Evolutionary conservation across 1,139 yeast species (phyloP).

Genomic region (Pneumocystis jirovecii): DNA sequence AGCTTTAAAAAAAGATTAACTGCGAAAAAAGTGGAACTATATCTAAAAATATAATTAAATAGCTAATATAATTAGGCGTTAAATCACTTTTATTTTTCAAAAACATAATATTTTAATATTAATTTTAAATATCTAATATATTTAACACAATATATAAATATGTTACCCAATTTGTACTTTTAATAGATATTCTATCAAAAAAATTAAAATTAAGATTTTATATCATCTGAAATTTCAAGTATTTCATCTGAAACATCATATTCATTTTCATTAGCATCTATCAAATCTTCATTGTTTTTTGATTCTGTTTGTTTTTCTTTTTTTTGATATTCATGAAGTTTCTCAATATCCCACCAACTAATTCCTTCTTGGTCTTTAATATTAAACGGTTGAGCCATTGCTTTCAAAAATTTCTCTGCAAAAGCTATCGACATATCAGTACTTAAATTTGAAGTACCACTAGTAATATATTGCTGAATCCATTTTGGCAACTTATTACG

Average conservation of each 20-base stretch:
- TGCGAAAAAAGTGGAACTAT: neutral
- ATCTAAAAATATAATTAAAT: neutral
- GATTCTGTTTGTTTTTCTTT: constrained; percentile 18
- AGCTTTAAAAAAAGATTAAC: neutral
- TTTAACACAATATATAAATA: neutral
- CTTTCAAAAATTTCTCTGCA: constrained; percentile 79
- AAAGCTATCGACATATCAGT: constrained; percentile 96
- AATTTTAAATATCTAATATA: neutral
- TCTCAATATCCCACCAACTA: constrained; percentile 77
- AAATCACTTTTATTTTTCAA: neutral
- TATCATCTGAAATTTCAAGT: neutral
- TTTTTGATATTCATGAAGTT: constrained; percentile 47
- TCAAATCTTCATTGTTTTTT: neutral
- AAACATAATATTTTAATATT: neutral
- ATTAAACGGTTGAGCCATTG: constrained; percentile 87
- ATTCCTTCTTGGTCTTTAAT: constrained; percentile 89
- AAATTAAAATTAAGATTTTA: neutral
- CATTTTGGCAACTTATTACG: constrained; percentile 84
- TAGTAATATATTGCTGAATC: constrained; percentile 86
- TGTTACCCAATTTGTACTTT: neutral
- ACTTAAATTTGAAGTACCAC: constrained; percentile 80
- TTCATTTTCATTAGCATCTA: neutral
- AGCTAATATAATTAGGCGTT: neutral
- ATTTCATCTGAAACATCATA: neutral
- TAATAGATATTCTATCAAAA: neutral